Evolutionary conservation across 2,329 filamentous ascomycete species (phyloP).

Genomic region (Fusarium nematophilum): DNA sequence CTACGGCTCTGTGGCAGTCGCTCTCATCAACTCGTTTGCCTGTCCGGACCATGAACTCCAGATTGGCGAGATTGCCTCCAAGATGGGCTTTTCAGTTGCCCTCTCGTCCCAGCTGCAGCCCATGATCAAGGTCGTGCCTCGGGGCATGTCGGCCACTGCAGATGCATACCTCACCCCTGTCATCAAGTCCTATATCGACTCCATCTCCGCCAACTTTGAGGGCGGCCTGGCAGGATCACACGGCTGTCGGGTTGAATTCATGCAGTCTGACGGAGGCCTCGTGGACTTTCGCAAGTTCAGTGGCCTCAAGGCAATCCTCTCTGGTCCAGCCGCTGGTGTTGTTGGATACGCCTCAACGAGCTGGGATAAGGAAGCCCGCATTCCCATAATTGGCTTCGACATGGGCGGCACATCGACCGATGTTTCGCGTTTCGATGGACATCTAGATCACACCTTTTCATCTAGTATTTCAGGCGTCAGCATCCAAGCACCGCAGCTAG

Average conservation of each 20-base stretch:
- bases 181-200: conserved; percentile 51
- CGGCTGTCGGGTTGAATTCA: conserved; percentile 46
- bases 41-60: conserved; percentile 66
- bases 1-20: conserved; percentile 64
- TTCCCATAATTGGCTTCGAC: conserved; percentile 43
- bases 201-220: conserved; percentile 44
- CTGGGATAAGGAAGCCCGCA: conserved; percentile 39
- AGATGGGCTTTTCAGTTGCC: conserved; percentile 56
- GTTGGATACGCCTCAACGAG: conserved; percentile 43
- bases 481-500: conserved; percentile 77
- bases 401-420: conserved; percentile 75
- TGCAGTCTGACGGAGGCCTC: conserved; percentile 44
- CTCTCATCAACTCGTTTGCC: conserved; percentile 78
- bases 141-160: conserved; percentile 56
- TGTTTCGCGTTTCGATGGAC: conserved; percentile 75
- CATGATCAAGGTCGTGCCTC: conserved; percentile 58
- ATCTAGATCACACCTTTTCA: conserved; percentile 79
- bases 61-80: conserved; percentile 49
- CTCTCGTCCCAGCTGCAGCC: conserved; percentile 52
- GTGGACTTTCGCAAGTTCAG: conserved; percentile 45
- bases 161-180: conserved; percentile 58
- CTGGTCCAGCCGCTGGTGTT: conserved; percentile 45
- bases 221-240: conserved; percentile 40
- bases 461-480: conserved; percentile 77
- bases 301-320: conserved; percentile 40